A percentile compares a stretch with the other conserved stretches of the same genome.
phyloP scores from a whole-genome alignment of 2,329 filamentous ascomycete genomes.

The Colletotrichum sp. region DNA sequence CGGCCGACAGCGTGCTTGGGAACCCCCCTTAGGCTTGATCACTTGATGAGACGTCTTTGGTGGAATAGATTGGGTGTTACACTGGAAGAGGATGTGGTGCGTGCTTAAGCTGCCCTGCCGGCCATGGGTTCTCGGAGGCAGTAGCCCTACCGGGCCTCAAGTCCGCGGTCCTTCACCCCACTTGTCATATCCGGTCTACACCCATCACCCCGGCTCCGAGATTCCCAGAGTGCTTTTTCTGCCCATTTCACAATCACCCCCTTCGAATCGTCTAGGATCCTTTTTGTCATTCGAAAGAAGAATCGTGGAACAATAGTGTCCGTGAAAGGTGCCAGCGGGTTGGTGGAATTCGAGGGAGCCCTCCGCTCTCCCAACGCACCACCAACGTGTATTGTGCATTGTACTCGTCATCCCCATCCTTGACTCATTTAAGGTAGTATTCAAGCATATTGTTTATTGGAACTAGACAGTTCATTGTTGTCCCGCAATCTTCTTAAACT shows the following conservation, averaged over 20 bases:
- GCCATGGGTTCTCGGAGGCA: neutral
- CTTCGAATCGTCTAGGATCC: neutral
- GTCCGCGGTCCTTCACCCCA: slow-evolving; percentile 4
- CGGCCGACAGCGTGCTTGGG: neutral
- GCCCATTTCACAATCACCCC: neutral
- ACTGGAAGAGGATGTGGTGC: slow-evolving; percentile 3
- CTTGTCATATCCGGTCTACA: slow-evolving; percentile 1
- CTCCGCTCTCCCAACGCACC: neutral
- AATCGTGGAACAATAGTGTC: neutral
- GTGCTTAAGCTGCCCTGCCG: neutral
- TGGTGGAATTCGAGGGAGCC: neutral
- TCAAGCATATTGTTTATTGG: neutral
- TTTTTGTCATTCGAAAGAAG: neutral
- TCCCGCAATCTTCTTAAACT: neutral
- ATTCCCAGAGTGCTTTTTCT: neutral
- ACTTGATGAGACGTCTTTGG: slow-evolving; percentile 1
- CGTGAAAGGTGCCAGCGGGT: neutral
- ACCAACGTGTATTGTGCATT: neutral
- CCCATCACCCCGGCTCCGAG: neutral
- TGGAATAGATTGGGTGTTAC: slow-evolving; percentile 16
- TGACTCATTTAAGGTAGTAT: neutral
- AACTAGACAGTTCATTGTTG: neutral
- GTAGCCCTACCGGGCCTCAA: slow-evolving; percentile 4
- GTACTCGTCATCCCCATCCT: neutral
- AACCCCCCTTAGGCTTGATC: neutral